Evolutionary conservation across 2,329 filamentous ascomycete genomes (phyloP).

Genomic region (Hymenoscyphus repandus): DNA sequence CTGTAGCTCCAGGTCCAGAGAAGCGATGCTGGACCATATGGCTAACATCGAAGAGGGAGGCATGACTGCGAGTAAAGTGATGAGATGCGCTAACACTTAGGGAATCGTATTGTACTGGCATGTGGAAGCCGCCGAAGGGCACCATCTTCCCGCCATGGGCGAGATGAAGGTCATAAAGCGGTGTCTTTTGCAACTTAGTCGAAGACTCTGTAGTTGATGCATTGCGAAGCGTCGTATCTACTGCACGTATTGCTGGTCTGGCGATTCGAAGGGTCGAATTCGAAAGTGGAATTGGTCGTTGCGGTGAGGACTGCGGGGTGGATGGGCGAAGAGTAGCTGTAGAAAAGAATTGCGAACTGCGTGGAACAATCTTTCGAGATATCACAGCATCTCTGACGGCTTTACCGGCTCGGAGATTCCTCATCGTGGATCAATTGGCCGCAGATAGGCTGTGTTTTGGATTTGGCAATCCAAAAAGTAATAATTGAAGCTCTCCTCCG

Average conservation of each 20-base stretch:
- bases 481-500: too few species aligned
- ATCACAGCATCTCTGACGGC: conserved; percentile 16
- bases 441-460: neutral
- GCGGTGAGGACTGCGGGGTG: conserved; percentile 10
- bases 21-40: conserved; percentile 95
- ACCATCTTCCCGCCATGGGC: conserved; percentile 86
- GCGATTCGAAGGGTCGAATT: neutral
- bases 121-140: conserved; percentile 86
- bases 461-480: too few species aligned
- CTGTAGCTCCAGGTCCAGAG: conserved; percentile 70
- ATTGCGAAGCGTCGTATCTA: conserved; percentile 2
- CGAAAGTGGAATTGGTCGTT: conserved; percentile 1
- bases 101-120: conserved; percentile 85
- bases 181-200: conserved; percentile 53
- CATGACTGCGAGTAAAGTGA: conserved; percentile 80
- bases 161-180: conserved; percentile 74
- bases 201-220: conserved; percentile 11
- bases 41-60: conserved; percentile 90
- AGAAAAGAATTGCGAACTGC: conserved; percentile 21
- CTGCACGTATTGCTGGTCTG: conserved; percentile 1
- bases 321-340: conserved; percentile 19
- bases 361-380: conserved; percentile 9
- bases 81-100: conserved; percentile 79
- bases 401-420: conserved; percentile 25
- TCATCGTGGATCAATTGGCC: conserved; percentile 27